A percentile compares a stretch with the other conserved stretches of the same genome.
phyloP scores from a whole-genome alignment of 2,329 filamentous ascomycete genomes.

The Aspergillus arachidicola region DNA sequence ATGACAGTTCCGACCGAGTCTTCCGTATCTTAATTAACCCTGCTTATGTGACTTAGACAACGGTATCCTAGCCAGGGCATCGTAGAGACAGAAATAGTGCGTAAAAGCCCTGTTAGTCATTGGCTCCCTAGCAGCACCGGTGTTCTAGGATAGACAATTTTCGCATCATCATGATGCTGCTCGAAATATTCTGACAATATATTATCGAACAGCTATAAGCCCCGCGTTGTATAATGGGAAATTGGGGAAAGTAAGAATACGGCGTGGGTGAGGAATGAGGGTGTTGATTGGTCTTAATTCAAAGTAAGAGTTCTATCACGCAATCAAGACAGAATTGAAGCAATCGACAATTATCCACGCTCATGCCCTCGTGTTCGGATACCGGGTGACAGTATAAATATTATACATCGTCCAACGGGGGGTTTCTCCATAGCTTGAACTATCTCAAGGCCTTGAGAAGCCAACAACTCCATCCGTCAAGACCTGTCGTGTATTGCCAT shows the following conservation, averaged over 20 bases:
- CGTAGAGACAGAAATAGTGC: background rate
- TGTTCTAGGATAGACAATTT: background rate
- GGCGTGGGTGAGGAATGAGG: background rate
- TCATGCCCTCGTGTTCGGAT: background rate
- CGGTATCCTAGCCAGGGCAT: background rate
- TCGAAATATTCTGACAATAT: background rate
- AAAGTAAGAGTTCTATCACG: background rate
- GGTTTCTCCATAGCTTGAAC: background rate
- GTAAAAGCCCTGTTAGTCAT: background rate
- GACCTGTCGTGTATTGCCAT: slow-evolving; percentile 12
- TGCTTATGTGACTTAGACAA: background rate
- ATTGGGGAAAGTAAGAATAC: background rate
- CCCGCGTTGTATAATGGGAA: background rate
- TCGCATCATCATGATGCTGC: background rate
- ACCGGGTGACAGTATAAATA: background rate
- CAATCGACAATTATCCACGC: background rate
- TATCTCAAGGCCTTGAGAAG: background rate
- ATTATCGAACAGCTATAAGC: background rate
- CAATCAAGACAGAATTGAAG: background rate
- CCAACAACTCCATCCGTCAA: too few relatives aligned
- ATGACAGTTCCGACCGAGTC: background rate
- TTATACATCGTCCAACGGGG: background rate
- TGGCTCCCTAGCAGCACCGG: background rate
- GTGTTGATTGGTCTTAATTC: background rate
- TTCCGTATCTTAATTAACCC: background rate